A percentile compares a stretch with the other conserved stretches of the same genome.
These are phyloP conservation scores for Aspergillus sclerotiicarbonarius DNA, from an alignment of 495 filamentous ascomycete species.

Conservation along the genomic window DNA sequence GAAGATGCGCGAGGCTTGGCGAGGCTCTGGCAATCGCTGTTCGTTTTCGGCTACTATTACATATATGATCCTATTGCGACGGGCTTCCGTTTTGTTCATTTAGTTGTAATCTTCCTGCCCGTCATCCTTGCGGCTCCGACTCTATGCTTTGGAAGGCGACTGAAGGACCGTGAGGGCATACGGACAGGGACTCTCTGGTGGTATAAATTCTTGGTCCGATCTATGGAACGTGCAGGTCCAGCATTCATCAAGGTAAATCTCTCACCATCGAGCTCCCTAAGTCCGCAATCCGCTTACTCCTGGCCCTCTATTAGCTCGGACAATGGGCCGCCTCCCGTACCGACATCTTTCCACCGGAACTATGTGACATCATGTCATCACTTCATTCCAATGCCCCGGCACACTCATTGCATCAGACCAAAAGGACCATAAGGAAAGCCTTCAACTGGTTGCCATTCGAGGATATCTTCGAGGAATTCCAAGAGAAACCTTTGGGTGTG, in stretches of 20 bases:
- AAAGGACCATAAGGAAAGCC: conserved; percentile 71
- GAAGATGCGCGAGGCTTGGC: conserved; percentile 57
- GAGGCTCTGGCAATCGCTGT: conserved; percentile 51
- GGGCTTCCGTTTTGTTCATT: conserved; percentile 77
- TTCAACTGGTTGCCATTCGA: conserved; percentile 78
- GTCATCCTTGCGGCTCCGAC: conserved; percentile 76
- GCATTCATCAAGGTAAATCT: conserved; percentile 90
- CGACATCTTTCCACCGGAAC: conserved; percentile 93
- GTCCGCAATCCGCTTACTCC: conserved; percentile 1
- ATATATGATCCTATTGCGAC: conserved; percentile 87
- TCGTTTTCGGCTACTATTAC: conserved; percentile 66
- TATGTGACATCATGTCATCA: conserved; percentile 92
- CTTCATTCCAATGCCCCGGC: conserved; percentile 93
- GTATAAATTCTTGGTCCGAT: conserved; percentile 83
- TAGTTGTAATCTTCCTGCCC: conserved; percentile 86
- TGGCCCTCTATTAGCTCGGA: conserved; percentile 61
- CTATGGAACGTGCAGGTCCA: conserved; percentile 92
- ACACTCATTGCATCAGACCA: conserved; percentile 80
- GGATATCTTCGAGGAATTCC: conserved; percentile 96
- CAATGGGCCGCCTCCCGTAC: conserved; percentile 98
- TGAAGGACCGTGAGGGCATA: conserved; percentile 62
- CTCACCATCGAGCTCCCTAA: not conserved
- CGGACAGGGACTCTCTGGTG: conserved; percentile 86
- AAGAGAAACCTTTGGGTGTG: conserved; percentile 86
- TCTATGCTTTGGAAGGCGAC: conserved; percentile 70